Base-by-base conservation (phyloP, 768 basidiomycete species). In the Amylocystis lapponica region DNA sequence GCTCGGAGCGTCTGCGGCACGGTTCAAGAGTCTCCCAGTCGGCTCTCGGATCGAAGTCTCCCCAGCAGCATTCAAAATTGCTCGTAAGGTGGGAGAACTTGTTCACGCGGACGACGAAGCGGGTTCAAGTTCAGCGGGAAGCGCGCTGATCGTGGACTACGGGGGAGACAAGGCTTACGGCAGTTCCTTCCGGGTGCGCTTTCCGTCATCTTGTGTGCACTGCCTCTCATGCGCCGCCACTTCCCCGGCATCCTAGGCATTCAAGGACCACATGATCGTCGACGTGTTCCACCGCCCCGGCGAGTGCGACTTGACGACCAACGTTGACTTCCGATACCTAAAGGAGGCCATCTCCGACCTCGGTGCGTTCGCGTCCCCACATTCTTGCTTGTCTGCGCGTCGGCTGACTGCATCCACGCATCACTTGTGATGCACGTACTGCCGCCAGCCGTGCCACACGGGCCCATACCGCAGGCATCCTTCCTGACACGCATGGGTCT, bases 241-340 rank as follows among this genome's bases (percentile, higher is more conserved):
- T 17, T 6, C 17, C 46, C 10, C 16, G 10, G 37, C 17, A 12
- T 22, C 25, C 8, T 47, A 97, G 94, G 96, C 86, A 0, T 97
- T 99, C 73, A 84, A 83, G 61, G 70, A 79, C 17, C 96, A 98
- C 58, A 74, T 81, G 45, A 79, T 91, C 12, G 85, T 88, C 1
- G 85, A 94, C 59, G 71, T 88, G 3, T 95, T 98, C 57, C 72
- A 85, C 40, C 67, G 72, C 9, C 93, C 94, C 0, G 96, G 96
- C 14, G 74, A 86, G 31, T 85, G 87, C 31, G 96, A 99, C 62
- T 66, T 98, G 36, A 99, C 96, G 0, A 83, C 86, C n/a, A 96
- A 98, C 56, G 95, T 99, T 36, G 94, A 99, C 65, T 98, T 98
- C 64, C 78, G 81, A 0, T 89, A 87, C 59, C 70, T 98, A 35